phyloP scores from a whole-genome alignment of 169 alveolate genomes.

The Cryptosporidium parvum region DNA sequence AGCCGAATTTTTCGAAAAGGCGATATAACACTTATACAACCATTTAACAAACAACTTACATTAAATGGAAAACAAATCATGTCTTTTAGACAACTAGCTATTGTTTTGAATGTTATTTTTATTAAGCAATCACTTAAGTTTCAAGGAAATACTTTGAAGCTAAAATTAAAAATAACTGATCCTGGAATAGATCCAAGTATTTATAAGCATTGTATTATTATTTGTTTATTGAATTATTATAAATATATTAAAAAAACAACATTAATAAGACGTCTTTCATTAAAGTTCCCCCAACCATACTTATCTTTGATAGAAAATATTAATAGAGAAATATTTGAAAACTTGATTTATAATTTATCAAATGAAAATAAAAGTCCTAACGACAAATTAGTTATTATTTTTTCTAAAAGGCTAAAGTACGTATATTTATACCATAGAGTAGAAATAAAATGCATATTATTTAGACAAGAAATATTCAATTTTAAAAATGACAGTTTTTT shows the following conservation, averaged over 20 bases:
- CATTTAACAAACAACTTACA: background rate
- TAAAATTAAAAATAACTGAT: constrained; percentile 28
- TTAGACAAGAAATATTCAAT: background rate
- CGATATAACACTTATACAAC: constrained; percentile 31
- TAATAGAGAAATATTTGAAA: background rate
- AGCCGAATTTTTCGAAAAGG: background rate
- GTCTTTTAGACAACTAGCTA: constrained; percentile 49
- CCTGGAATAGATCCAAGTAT: constrained; percentile 52
- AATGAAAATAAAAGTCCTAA: background rate
- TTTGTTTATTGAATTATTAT: background rate
- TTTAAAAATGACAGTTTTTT: background rate
- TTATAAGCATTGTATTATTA: constrained; percentile 7
- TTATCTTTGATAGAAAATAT: background rate
- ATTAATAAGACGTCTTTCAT: constrained; percentile 4
- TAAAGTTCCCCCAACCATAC: background rate
- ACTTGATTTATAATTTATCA: background rate
- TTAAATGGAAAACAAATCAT: constrained; percentile 6
- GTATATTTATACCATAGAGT: background rate
- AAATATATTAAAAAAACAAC: constrained; percentile 16
- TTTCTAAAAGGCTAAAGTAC: background rate
- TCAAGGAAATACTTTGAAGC: background rate
- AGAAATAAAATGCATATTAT: background rate
- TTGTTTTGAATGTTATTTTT: background rate
- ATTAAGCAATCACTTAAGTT: background rate
- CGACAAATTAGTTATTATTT: background rate